Evolutionary conservation across 306 rosid genomes (phyloP).

Genomic region (Hippophae rhamnoides): DNA sequence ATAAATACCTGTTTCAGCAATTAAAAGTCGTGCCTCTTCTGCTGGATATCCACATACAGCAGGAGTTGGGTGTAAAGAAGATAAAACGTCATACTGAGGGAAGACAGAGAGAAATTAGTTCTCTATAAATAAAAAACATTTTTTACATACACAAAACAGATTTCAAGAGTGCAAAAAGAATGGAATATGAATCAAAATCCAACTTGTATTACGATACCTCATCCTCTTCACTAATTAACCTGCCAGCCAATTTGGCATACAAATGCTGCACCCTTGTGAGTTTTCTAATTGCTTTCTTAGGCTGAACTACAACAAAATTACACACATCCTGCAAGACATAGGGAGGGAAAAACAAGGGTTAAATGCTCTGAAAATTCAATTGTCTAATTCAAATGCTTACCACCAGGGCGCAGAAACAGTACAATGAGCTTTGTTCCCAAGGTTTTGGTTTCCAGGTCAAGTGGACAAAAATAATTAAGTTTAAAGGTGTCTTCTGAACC

Average conservation of each 20-base stretch:
- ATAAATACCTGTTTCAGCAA: constrained; percentile 66
- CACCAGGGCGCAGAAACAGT: neutral
- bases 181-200: constrained; percentile 4
- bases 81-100: constrained; percentile 60
- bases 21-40: constrained; percentile 70
- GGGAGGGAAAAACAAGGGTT: constrained; percentile 4
- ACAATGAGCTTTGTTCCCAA: neutral
- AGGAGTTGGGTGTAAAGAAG: constrained; percentile 94
- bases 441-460: neutral
- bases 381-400: neutral
- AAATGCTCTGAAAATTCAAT: neutral
- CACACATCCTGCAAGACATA: constrained; percentile 58
- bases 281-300: constrained; percentile 62
- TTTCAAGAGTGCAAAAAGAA: neutral
- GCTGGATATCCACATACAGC: constrained; percentile 98
- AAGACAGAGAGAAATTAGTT: constrained; percentile 7
- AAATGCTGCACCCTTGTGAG: constrained; percentile 86
- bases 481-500: neutral
- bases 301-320: constrained; percentile 46
- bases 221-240: constrained; percentile 63
- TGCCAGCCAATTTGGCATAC: constrained; percentile 62
- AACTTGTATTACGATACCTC: constrained; percentile 41
- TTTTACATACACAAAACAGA: too few relatives aligned
- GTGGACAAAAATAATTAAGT: neutral
- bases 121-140: neutral